Evolutionary conservation across 177 flowering plant species (phyloP).

Genomic region (Vitis hybrid): DNA sequence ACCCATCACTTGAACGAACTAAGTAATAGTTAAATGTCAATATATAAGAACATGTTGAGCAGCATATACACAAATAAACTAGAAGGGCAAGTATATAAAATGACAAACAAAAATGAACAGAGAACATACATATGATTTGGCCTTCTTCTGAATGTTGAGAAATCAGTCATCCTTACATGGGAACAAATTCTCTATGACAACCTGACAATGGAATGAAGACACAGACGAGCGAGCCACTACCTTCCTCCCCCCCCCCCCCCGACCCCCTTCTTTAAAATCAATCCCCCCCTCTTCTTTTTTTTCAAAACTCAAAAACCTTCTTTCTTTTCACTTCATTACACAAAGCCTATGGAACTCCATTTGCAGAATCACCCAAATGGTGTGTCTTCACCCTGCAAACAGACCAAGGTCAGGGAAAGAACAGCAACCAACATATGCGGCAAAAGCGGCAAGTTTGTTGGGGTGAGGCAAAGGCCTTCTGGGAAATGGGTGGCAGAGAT

Average conservation of each 20-base stretch:
- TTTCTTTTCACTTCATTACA: not conserved
- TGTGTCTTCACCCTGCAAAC: constrained; percentile 17
- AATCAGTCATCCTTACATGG: constrained; percentile 26
- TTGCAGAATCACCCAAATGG: constrained; percentile 30
- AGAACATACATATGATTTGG: not conserved
- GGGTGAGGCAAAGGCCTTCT: constrained; percentile 89
- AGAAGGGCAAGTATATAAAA: too few species aligned
- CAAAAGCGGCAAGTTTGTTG: constrained; percentile 56
- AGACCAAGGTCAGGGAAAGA: constrained; percentile 34
- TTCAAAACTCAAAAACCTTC: constrained; percentile 9
- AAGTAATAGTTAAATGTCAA: too few species aligned
- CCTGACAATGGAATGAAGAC: constrained; percentile 30
- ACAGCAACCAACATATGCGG: constrained; percentile 9
- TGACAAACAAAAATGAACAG: not conserved
- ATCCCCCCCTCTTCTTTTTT: constrained; percentile 2
- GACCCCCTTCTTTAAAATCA: not conserved
- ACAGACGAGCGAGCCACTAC: constrained; percentile 48
- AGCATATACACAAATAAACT: too few species aligned
- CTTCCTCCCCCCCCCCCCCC: not conserved
- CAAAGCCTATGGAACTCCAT: constrained; percentile 40
- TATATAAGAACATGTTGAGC: too few species aligned
- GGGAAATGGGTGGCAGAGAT: constrained; percentile 97
- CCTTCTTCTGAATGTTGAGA: constrained; percentile 18
- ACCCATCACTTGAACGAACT: too few species aligned
- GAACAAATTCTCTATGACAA: constrained; percentile 20